Base-by-base conservation (phyloP, 805 yeast genomes). In the Candida cerambycidarum region DNA sequence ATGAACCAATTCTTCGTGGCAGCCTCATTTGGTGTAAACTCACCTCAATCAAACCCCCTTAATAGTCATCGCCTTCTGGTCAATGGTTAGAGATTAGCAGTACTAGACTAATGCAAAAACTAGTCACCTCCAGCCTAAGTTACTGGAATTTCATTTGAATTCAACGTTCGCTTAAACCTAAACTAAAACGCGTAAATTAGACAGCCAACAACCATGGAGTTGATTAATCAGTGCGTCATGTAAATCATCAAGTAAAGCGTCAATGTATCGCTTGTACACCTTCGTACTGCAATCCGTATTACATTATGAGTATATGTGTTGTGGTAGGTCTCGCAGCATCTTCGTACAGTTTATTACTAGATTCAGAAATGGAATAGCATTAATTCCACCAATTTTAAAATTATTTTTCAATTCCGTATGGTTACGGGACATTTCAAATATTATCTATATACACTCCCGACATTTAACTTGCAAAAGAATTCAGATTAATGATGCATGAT, bases 391-490 rank as follows among this genome's bases (percentile, higher is more conserved):
- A 13, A 21, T 16, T 24, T 23, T 7, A 34, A 23, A 34, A 3
- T 34, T 13, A 13, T 23, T 21, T 34, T 23, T 23, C 23, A 34
- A 23, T 34, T 34, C 38, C 38, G 38, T 21, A 7, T 13, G 38
- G 29, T 21, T n/a, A 13, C 13, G 29, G 18, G 28, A 14, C 15
- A 16, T 19, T 19, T 19, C 9, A 19, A 9, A 25, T 19, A n/a
- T 15, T 3, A 21, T 24, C 29, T 34, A 12, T 34, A 24, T 34
- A 34, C 38, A 34, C 38, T 13, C 29, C 29, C 10, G 29, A 14
- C 29, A 23, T 23, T 9, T 34, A 34, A 34, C 38, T 15, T 34
- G 38, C 23, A 34, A 34, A 34, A 34, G 13, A 5, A 5, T 3
- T 13, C 21, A 34, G 38, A 34, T 21, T 14, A 10, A 10, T 24